These are phyloP conservation scores for Vicia sativa DNA, from an alignment of 306 rosid species.

Conservation along the genomic window DNA sequence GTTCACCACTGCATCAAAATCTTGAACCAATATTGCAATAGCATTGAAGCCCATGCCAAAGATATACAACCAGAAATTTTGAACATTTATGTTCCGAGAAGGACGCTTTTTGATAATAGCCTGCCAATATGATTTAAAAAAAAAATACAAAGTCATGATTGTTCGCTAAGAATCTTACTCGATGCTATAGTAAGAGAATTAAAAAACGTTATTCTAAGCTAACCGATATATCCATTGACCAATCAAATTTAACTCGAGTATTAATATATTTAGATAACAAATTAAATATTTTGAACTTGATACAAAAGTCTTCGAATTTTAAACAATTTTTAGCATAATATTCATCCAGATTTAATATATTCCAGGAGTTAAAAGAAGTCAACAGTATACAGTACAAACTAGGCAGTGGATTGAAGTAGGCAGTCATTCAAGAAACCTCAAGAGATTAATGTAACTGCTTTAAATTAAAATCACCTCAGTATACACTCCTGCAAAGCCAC, in stretches of 20 bases:
- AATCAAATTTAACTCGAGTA: slow-evolving; percentile 32
- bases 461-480: slow-evolving; percentile 73
- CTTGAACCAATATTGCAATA: slow-evolving; percentile 88
- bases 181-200: slow-evolving; percentile 8
- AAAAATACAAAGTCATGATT: slow-evolving; percentile 15
- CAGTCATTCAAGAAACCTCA: slow-evolving; percentile 29
- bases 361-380: slow-evolving; percentile 2
- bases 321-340: slow-evolving; percentile 25
- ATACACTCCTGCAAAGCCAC: slow-evolving; percentile 98
- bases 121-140: slow-evolving; percentile 48
- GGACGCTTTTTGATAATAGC: slow-evolving; percentile 97
- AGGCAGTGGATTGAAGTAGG: slow-evolving; percentile 2
- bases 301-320: slow-evolving; percentile 12
- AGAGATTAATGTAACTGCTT: slow-evolving; percentile 22
- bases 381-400: slow-evolving; percentile 11
- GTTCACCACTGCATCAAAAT: slow-evolving; percentile 87
- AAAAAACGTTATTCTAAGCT: slow-evolving; percentile 29
- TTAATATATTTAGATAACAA: slow-evolving; percentile 22
- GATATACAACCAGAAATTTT: slow-evolving; percentile 92
- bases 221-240: slow-evolving; percentile 16
- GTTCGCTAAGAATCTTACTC: slow-evolving; percentile 26
- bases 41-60: slow-evolving; percentile 95
- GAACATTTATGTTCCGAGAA: slow-evolving; percentile 90
- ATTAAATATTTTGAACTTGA: slow-evolving; percentile 32
- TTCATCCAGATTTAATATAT: background rate